These are phyloP conservation scores for Didymosphaeria variabile DNA, from an alignment of 2,329 filamentous ascomycete species.

Conservation along the genomic window DNA sequence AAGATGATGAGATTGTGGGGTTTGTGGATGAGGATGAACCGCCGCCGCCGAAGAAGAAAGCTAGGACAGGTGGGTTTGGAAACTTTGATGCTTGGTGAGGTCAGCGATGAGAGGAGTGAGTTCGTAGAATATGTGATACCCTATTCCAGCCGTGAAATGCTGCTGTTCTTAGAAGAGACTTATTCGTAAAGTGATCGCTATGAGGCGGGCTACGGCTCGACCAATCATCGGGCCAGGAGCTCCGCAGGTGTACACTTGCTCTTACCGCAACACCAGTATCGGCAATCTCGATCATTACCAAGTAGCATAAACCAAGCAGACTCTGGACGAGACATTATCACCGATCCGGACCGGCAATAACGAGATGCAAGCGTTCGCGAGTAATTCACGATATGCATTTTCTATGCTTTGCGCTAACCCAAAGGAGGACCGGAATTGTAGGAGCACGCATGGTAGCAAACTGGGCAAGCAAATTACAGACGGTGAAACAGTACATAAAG, in stretches of 20 bases:
- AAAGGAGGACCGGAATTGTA: conserved; percentile 14
- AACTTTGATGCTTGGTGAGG: conserved; percentile 90
- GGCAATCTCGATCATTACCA: too few relatives aligned
- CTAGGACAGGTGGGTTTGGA: conserved; percentile 80
- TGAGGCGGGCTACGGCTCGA: background rate
- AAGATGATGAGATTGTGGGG: conserved; percentile 68
- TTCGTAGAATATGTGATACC: conserved; percentile 9
- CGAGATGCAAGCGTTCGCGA: too few relatives aligned
- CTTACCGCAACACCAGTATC: too few relatives aligned
- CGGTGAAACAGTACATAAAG: too few relatives aligned
- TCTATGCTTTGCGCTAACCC: background rate
- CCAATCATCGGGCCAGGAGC: conserved; percentile 6
- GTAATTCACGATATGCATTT: too few relatives aligned
- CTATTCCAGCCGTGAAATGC: background rate
- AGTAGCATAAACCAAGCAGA: background rate
- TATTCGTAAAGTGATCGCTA: background rate
- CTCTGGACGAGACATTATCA: background rate
- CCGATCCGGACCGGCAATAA: background rate
- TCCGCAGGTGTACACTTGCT: background rate
- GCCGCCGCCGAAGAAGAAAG: conserved; percentile 79
- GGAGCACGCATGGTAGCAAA: too few relatives aligned
- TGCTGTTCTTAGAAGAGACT: too few relatives aligned
- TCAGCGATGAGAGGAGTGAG: background rate
- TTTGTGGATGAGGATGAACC: conserved; percentile 66
- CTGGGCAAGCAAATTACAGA: too few relatives aligned